Base-by-base conservation (phyloP, 2,329 filamentous ascomycete species). In the Emergomyces pasteurianus region DNA sequence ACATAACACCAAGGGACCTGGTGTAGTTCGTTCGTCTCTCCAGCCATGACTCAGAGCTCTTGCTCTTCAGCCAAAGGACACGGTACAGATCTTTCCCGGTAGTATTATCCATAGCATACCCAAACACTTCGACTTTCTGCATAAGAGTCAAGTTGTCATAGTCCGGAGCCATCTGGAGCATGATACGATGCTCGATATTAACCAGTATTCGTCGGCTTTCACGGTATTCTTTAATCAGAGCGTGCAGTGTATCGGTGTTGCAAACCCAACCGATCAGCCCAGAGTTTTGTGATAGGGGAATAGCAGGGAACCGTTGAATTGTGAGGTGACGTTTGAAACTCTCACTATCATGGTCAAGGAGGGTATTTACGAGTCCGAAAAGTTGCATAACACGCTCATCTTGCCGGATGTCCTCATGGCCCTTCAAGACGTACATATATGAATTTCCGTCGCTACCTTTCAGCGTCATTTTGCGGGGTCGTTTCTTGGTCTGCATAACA, bases 121-220 rank as follows among this genome's bases (percentile, higher is more conserved):
- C 92, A 72, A 99, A 99, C 12, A 99, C 94, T 74, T 99, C 95
- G 0, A 99, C 95, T 78, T 99, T 99, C 73, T 99, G 95, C 94
- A 99, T 97, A 42, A 99, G 83, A 0, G 95, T 97, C 54, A 99
- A 85, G 69, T 96, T 96, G 72, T 99, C 94, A 70, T 97, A 99
- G 72, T 99, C 94, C 0, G 94, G 95, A 28, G 94, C 94, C 94
- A 99, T 99, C 74, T 99, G 95, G 61, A 99, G 80, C 94, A 99
- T 99, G 73, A 99, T 99, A 50, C 95, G 88, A 72, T 99, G 94
- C 77, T 99, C 94, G 65, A 99, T 99, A 71, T 99, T 99, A 66
- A 99, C 86, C 46, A 99, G 79, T 65, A 99, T 99, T 78, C 96
- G 96, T 60, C 94, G 86, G 67, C 89, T 95, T 74, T 99, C 95